Conservation (phyloP, 257 asterid species). For the Plantago ovata region DNA sequence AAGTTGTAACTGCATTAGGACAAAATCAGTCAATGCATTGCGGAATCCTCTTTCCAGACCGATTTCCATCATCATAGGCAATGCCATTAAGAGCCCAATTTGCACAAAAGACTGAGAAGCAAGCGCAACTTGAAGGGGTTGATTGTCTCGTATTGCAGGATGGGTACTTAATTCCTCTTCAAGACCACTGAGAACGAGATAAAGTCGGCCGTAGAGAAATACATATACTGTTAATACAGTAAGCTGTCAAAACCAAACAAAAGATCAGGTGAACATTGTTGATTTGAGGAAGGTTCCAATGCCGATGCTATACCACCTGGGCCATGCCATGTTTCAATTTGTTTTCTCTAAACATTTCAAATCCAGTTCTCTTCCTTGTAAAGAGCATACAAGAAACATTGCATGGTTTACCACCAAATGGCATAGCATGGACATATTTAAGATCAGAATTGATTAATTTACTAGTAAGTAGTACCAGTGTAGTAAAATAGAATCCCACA, state of each 20-base stretch:
- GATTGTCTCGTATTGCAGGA: conserved; percentile 83
- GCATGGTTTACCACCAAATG: too few species aligned
- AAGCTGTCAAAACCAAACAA: conserved; percentile 47
- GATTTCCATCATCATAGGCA: conserved; percentile 99
- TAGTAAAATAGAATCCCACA: conserved; percentile 84
- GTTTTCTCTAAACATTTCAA: conserved; percentile 10
- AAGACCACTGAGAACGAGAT: conserved; percentile 89
- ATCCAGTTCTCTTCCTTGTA: not conserved
- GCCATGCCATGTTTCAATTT: too few species aligned
- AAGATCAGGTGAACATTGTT: too few species aligned
- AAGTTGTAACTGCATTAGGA: conserved; percentile 87
- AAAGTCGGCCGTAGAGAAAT: conserved; percentile 91
- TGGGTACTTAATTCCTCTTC: conserved; percentile 61
- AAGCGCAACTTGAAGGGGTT: conserved; percentile 95
- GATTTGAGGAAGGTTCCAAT: too few species aligned
- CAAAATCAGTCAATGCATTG: conserved; percentile 76
- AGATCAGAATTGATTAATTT: not conserved
- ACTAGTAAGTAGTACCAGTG: conserved; percentile 50
- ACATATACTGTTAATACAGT: conserved; percentile 81
- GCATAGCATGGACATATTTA: too few species aligned
- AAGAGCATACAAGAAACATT: not conserved
- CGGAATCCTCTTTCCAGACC: conserved; percentile 94
- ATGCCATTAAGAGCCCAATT: conserved; percentile 85
- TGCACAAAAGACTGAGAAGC: conserved; percentile 96
- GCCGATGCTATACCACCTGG: too few species aligned